These are phyloP conservation scores for Carex littledalei DNA, from an alignment of 176 grass and related monocot genomes.

Conservation along the genomic window DNA sequence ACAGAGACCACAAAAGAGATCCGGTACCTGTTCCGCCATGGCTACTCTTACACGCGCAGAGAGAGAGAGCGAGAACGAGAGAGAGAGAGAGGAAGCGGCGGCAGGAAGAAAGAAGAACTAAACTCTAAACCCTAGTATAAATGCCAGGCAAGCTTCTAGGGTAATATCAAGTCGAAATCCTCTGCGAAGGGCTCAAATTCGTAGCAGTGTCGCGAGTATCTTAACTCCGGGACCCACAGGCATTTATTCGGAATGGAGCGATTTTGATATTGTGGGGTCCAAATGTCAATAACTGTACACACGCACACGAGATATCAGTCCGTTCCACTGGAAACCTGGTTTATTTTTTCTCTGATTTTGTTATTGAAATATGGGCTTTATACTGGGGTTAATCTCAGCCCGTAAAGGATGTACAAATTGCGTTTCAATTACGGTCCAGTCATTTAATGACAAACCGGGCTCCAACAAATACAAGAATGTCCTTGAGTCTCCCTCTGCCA, in stretches of 20 bases:
- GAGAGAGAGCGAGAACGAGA: background rate
- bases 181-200: background rate
- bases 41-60: background rate
- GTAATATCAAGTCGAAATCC: background rate
- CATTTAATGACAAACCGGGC: background rate
- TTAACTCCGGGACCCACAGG: background rate
- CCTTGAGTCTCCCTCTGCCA: background rate
- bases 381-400: background rate
- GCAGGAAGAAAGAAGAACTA: background rate
- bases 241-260: background rate
- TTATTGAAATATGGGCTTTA: background rate
- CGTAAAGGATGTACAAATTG: background rate
- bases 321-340: background rate
- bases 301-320: background rate
- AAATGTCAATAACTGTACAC: background rate
- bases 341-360: background rate
- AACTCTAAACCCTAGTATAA: slow-evolving; percentile 19
- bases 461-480: background rate
- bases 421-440: background rate
- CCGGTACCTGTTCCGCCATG: slow-evolving; percentile 22
- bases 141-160: background rate
- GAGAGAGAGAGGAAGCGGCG: background rate
- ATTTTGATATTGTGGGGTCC: background rate
- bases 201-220: background rate
- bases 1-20: background rate